These are phyloP conservation scores for Ceratocystis diversiconidia DNA, from an alignment of 2,329 filamentous ascomycete genomes.

Conservation along the genomic window DNA sequence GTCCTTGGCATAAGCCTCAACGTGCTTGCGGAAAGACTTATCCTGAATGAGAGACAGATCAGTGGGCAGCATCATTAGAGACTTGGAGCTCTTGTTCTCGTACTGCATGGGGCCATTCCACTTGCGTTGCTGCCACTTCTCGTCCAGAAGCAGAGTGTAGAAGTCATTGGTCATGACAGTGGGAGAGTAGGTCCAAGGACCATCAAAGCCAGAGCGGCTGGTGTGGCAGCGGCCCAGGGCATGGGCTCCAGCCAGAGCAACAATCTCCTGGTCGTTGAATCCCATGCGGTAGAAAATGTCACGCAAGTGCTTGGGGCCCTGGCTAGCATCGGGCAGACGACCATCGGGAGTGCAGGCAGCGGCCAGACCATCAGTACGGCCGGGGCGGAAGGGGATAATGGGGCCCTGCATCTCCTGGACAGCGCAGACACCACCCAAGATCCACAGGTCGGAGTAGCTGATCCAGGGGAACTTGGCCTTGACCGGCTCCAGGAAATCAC, in stretches of 20 bases:
- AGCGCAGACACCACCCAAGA: conserved; percentile 67
- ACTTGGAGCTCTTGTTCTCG: conserved; percentile 75
- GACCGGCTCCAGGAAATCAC: conserved; percentile 84
- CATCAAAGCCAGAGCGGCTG: conserved; percentile 74
- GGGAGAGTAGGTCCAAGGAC: conserved; percentile 85
- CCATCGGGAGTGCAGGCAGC: conserved; percentile 86
- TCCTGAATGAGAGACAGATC: conserved; percentile 81
- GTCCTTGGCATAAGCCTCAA: conserved; percentile 83
- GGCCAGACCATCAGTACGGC: conserved; percentile 65
- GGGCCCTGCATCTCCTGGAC: conserved; percentile 95
- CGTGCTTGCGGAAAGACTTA: conserved; percentile 66
- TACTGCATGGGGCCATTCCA: conserved; percentile 84
- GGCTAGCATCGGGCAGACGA: conserved; percentile 63
- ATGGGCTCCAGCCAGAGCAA: conserved; percentile 75
- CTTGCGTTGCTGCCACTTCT: conserved; percentile 87
- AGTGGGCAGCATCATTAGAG: conserved; percentile 92
- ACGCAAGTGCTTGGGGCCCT: conserved; percentile 70
- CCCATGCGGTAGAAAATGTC: conserved; percentile 94
- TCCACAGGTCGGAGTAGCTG: conserved; percentile 93
- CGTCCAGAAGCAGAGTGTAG: conserved; percentile 71
- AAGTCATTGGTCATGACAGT: conserved; percentile 91
- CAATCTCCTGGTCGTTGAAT: conserved; percentile 93
- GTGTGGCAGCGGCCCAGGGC: conserved; percentile 81
- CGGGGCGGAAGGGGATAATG: conserved; percentile 73
- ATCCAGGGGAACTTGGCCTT: conserved; percentile 91